Percentiles rank a stretch among this genome's conserved stretches.
Evolutionary conservation across 805 yeast species (phyloP).

Genomic region (Nakazawaea peltata): DNA sequence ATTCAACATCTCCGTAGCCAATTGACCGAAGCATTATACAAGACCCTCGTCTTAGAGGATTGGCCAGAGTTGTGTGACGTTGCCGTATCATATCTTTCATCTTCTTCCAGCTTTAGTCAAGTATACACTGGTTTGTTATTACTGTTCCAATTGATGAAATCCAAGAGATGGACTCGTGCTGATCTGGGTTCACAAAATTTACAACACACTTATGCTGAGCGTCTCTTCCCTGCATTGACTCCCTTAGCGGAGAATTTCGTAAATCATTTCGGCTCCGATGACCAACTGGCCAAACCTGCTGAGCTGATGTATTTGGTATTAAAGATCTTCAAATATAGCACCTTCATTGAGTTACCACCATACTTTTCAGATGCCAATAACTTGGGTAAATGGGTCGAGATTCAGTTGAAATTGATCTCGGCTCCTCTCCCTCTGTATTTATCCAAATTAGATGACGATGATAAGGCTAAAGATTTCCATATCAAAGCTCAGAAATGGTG

Average conservation of each 20-base stretch:
- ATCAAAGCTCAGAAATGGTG: slow-evolving; percentile 80
- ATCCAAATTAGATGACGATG: slow-evolving; percentile 34
- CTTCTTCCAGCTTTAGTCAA: slow-evolving; percentile 29
- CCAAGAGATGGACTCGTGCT: slow-evolving; percentile 62
- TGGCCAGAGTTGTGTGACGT: slow-evolving; percentile 50
- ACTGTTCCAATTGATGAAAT: slow-evolving; percentile 59
- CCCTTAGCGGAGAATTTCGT: slow-evolving; percentile 38
- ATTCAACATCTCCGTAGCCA: slow-evolving; percentile 42
- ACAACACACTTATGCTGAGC: slow-evolving; percentile 45
- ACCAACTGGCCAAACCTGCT: slow-evolving; percentile 27
- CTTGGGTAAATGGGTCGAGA: slow-evolving; percentile 58
- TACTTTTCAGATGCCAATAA: slow-evolving; percentile 40
- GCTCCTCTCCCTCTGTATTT: slow-evolving; percentile 43
- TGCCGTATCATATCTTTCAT: slow-evolving; percentile 36
- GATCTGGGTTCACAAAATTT: slow-evolving; percentile 38
- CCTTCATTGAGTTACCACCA: slow-evolving; percentile 64
- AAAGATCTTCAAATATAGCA: slow-evolving; percentile 71
- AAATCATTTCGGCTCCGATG: slow-evolving; percentile 22
- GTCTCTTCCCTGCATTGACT: slow-evolving; percentile 59
- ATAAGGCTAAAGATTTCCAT: slow-evolving; percentile 41
- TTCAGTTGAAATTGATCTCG: slow-evolving; percentile 57
- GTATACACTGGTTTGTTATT: slow-evolving; percentile 63
- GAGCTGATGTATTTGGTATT: slow-evolving; percentile 65
- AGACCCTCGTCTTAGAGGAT: slow-evolving; percentile 37
- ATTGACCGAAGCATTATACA: slow-evolving; percentile 47